phyloP scores from a whole-genome alignment of 371 early-diverging fungal species.

The Mortierella sp. region DNA sequence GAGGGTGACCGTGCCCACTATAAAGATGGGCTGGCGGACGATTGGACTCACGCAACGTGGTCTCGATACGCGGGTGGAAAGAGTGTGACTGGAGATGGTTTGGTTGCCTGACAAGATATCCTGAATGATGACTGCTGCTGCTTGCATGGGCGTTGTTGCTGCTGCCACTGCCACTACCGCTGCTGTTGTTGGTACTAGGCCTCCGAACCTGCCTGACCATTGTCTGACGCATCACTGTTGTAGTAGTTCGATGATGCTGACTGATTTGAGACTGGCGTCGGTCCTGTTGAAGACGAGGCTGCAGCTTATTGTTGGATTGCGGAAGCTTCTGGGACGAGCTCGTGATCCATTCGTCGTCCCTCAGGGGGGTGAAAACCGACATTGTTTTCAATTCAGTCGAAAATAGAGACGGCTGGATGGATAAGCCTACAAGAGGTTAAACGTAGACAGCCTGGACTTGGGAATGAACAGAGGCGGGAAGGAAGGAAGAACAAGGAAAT shows the following conservation, averaged over 20 bases:
- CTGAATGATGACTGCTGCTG: neutral
- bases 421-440: neutral
- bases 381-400: neutral
- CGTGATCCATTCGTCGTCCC: conserved; percentile 12
- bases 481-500: neutral
- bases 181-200: conserved; percentile 11
- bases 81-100: neutral
- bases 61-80: neutral
- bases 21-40: too few species aligned
- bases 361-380: neutral
- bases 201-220: too few species aligned
- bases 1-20: too few species aligned
- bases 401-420: neutral
- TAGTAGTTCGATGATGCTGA: neutral
- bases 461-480: neutral
- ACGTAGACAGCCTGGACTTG: neutral
- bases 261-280: neutral
- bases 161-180: neutral
- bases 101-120: neutral
- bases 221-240: neutral
- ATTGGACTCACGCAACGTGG: too few species aligned
- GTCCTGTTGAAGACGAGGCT: conserved; percentile 2
- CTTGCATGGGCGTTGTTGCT: neutral
- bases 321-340: neutral
- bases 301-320: neutral